Evolutionary conservation across 129 eudicot genomes (phyloP).

Genomic region (Erigeron canadensis): DNA sequence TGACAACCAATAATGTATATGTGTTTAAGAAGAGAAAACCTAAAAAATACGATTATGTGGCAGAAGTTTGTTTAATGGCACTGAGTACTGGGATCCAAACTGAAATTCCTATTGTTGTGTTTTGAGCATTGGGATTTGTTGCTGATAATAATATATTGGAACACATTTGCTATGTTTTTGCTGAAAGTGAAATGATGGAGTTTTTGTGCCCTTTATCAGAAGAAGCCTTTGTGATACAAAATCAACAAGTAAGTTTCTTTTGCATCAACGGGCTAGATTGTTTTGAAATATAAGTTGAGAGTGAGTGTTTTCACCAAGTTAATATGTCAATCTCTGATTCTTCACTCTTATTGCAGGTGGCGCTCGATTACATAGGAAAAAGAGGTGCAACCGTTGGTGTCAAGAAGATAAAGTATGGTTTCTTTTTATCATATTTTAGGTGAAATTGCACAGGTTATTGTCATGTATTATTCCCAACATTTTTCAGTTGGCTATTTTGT

Average conservation of each 20-base stretch:
- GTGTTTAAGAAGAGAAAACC: slow-evolving; percentile 75
- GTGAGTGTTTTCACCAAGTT: no score
- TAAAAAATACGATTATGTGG: slow-evolving; percentile 64
- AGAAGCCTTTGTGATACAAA: slow-evolving; percentile 71
- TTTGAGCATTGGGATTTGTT: slow-evolving; percentile 61
- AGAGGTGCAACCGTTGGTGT: slow-evolving; percentile 66
- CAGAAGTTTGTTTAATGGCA: slow-evolving; percentile 53
- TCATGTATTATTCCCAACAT: no score
- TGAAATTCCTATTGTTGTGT: slow-evolving; percentile 64
- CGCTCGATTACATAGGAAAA: slow-evolving; percentile 74
- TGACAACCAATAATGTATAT: slow-evolving; percentile 78
- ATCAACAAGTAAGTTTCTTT: no score
- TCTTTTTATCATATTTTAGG: no score
- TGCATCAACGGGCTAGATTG: no score
- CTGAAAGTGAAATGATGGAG: slow-evolving; percentile 73
- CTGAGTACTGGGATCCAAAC: slow-evolving; percentile 52
- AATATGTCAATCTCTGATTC: no score
- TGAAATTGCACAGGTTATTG: no score
- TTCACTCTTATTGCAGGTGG: no score
- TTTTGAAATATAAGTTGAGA: no score
- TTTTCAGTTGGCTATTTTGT: no score
- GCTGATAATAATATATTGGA: slow-evolving; percentile 70
- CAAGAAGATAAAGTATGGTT: no score
- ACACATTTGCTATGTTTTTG: slow-evolving; percentile 60
- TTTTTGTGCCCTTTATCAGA: slow-evolving; percentile 70